Evolutionary conservation across 1,284 basidiomycete genomes (phyloP), one percentile per base, ranked within the genome.

Genomic region (Singerocomus inundabilis): DNA sequence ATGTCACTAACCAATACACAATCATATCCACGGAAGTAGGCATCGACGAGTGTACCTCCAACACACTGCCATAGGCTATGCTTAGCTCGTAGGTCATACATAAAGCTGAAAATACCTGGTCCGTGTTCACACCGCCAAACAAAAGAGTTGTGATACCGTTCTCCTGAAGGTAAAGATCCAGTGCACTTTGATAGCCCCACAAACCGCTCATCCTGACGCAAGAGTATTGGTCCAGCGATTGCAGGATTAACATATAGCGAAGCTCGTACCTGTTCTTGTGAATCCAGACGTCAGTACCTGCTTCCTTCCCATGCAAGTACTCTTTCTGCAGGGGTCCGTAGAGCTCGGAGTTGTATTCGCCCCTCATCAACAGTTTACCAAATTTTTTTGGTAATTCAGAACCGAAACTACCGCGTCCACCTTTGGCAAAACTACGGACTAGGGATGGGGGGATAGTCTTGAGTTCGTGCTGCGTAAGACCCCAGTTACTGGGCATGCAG

Each of bases 271-370:
- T 70, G 63, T 85, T 86, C 66, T 86, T 87, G 64, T 86, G 80
- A 48, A 87, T 80, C 84, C 83, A 86, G 47, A 82, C 72, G 66
- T 87, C 84, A 18, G 80, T 81, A 1, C 81, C 82, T 6, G 64
- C 66, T 11, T 72, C 68, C 54, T 72, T 68, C 8, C 83, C 83
- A 47, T 76, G 71, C 49, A 77, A 54, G 57, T 78, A 85, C 51
- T 79, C 73, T 1, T 64, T 68, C 53, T 85, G 81, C 41, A 87
- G 69, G 3, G 81, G 81, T 0, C 77, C 80, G 62, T 85, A 85
- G 43, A 85, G 67, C n/a, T 74, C 72, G 13, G 76, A 64, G 56
- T 81, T 86, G 51, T 66, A 71, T 48, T 72, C 75, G 36, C 70
- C 81, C 48, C 82, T 72, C 81, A 86, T 84, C 52, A 86, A 71